Evolutionary conservation across 169 alveolate genomes (phyloP), one percentile per base, ranked within the genome.

Genomic region (Ichthyophthirius multifiliis): DNA sequence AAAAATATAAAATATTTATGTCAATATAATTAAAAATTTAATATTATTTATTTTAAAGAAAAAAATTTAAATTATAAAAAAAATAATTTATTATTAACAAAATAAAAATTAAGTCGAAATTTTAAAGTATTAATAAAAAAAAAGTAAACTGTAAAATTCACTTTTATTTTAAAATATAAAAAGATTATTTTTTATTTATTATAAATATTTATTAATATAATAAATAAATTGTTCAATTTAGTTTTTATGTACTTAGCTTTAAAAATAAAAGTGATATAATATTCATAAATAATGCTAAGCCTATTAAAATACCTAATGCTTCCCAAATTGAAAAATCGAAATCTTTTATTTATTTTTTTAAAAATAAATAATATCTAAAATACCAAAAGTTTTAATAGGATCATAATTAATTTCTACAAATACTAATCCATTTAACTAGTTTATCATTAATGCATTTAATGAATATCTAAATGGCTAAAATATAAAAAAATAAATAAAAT

Each of bases 391-490:
- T 55, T 16, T 15, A 13, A 55, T 39, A 27, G 71, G 71, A 10
- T 55, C 5, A 27, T 55, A 55, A 13, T 44, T 45, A 44, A 23
- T 46, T 20, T 41, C 32, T 12, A 55, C 43, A 44, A 41, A 78
- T 0, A 15, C 37, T 6, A 48, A 76, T 31, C 65, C 84, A 43
- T 78, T 55, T 30, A 78, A 78, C 44, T 78, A 16, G 18, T 55
- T 78, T 30, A 46, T 78, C 16, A 74, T 65, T 30, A 78, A 64
- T 43, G 78, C 84, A 63, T 78, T 75, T 63, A 63, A 44, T 30
- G 65, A 63, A 15, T 78, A 78, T 44, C 73, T 78, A 64, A 78
- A 78, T 32, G 84, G 84, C 83, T 76, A 76, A 27, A 13, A 6
- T 20, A 9, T 13, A 23, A 1, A 23, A 15, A 13, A 37, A 5